Conservation (phyloP, 2,329 filamentous ascomycete species). For the Fusarium succisae region DNA sequence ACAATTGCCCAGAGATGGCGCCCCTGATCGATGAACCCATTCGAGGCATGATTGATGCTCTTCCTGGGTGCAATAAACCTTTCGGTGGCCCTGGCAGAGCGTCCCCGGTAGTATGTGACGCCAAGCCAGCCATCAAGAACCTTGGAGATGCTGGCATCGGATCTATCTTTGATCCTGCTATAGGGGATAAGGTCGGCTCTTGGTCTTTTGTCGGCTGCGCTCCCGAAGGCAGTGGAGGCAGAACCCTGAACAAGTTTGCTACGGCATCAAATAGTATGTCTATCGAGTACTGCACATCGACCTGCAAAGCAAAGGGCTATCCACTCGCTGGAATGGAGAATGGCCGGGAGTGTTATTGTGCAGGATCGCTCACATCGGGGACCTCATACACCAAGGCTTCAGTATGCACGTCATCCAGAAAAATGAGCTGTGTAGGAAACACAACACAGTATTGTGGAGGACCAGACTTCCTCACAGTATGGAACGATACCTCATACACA, state of each 20-base stretch:
- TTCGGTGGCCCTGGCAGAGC: conserved; percentile 25
- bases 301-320: conserved; percentile 34
- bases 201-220: conserved; percentile 36
- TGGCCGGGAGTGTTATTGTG: conserved; percentile 35
- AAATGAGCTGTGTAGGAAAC: conserved; percentile 35
- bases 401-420: conserved; percentile 18
- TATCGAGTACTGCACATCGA: conserved; percentile 32
- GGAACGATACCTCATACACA: conserved; percentile 37
- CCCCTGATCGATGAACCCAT: conserved; percentile 29
- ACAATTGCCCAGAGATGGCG: conserved; percentile 35
- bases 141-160: conserved; percentile 6
- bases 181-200: conserved; percentile 27
- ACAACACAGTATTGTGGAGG: conserved; percentile 38
- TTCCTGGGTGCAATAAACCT: conserved; percentile 35
- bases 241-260: conserved; percentile 34
- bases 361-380: conserved; percentile 17
- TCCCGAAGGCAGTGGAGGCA: conserved; percentile 11
- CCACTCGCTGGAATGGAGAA: conserved; percentile 36
- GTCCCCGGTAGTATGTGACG: conserved; percentile 2
- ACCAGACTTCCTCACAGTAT: conserved; percentile 28
- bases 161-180: conserved; percentile 24
- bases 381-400: conserved; percentile 30
- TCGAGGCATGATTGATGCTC: conserved; percentile 25
- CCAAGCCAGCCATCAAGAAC: conserved; percentile 21
- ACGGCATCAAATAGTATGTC: conserved; percentile 22